Conservation (phyloP, 2,329 filamentous ascomycete species). For the Pseudogymnoascus sp. region DNA sequence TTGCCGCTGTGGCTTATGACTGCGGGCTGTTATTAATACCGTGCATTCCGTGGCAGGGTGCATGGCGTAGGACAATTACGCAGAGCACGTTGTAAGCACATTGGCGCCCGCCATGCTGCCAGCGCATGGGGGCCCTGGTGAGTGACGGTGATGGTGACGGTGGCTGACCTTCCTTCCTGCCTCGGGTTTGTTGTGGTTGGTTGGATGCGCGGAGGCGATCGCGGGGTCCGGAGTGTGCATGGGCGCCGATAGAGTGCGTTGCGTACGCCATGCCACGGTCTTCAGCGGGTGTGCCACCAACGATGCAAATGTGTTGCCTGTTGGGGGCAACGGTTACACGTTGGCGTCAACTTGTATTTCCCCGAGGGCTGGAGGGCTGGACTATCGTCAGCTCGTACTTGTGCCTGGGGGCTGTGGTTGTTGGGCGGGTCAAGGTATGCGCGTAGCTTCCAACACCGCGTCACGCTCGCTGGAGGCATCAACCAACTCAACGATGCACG, state of each 20-base stretch:
- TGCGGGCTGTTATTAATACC: background rate
- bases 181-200: background rate
- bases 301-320: background rate
- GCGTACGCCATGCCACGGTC: background rate
- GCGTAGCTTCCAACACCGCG: background rate
- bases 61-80: background rate
- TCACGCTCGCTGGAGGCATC: background rate
- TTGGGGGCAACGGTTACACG: background rate
- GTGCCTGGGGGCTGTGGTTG: background rate
- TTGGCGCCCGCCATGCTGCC: conserved; percentile 5
- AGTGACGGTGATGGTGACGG: background rate
- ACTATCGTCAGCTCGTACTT: background rate
- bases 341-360: background rate
- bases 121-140: background rate
- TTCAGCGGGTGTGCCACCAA: background rate
- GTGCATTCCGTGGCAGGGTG: conserved; percentile 4
- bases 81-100: conserved; percentile 4
- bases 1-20: conserved; percentile 4
- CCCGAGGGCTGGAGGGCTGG: conserved; percentile 1
- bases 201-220: background rate
- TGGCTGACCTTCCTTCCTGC: background rate
- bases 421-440: background rate
- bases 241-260: background rate
- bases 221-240: background rate
- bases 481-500: background rate